Base-by-base conservation (phyloP, 768 basidiomycete species). In the Russula brevipes region DNA sequence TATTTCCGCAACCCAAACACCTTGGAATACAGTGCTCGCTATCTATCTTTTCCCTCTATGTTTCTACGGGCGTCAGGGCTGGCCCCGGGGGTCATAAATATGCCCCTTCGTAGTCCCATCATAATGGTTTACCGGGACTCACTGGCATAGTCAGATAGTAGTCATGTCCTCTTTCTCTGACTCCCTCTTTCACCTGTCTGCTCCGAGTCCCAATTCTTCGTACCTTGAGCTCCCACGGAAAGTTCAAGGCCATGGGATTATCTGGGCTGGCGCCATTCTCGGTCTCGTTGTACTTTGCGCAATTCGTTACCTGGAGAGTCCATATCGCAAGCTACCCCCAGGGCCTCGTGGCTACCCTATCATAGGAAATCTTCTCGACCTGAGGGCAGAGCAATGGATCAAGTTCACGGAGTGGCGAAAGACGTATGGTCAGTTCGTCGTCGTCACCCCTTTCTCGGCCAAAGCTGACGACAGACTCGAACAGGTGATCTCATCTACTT, bases 401-500 rank as follows among this genome's bases (percentile, higher is more conserved):
- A 54, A 44, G 54, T 62, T 51, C 31, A 30, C 46, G 1, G 54
- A 57, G 33, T 56, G 61, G 47, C 38, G 49, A 38, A 56, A 62
- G 33, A 12, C 50, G 7, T 57, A 51, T 24, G 55, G 61, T 62
- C 24, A 41, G 61, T 52, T 5, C 19, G 2, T 38, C 49, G 31
- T 50, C 24, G 12, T 39, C 36, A n/a, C 4, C 19, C 35, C 8
- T 19, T 4, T 52, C 35, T 19, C 10, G 7, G 8, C n/a, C 19
- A 7, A 39, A 17, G 11, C 19, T 19, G 31, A 9, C 39, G n/a
- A 38, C 3, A 8, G 8, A 16, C 45, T 16, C 4, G 12, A 12
- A 17, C 30, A 57, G 55, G 61, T 11, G 61, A 62, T 33, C 8
- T 52, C n/a, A 39, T 58, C 31, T 63, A 58, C 42, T 33, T 63